Evolutionary conservation across 441 rosid genomes (phyloP).

Genomic region (Brassica balearica): DNA sequence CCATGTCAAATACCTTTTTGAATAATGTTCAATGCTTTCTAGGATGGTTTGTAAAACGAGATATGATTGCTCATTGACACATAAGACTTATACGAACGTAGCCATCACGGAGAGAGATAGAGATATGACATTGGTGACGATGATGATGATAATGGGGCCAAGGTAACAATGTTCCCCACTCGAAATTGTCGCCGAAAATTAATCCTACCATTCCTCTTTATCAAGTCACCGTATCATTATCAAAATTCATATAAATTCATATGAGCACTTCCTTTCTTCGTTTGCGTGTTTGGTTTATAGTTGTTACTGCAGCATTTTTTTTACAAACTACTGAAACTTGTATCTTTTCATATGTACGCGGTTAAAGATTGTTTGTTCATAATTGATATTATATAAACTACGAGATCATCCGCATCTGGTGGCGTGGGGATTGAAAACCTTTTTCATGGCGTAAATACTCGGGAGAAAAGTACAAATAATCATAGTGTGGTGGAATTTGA

Average conservation of each 20-base stretch:
- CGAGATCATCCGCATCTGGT: not conserved
- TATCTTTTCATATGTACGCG: not conserved
- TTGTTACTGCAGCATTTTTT: not conserved
- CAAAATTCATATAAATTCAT: not conserved
- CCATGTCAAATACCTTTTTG: constrained; percentile 17
- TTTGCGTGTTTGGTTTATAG: constrained; percentile 1
- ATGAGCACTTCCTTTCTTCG: constrained; percentile 13
- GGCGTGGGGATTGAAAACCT: not conserved
- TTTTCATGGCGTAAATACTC: too few relatives aligned
- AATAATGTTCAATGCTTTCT: constrained; percentile 5
- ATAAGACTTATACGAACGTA: constrained; percentile 31
- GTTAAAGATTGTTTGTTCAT: not conserved
- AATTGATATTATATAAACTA: too few relatives aligned
- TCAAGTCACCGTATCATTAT: not conserved
- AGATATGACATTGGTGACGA: not conserved
- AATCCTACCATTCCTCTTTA: constrained; percentile 24
- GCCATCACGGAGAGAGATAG: constrained; percentile 29
- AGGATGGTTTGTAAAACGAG: constrained; percentile 30
- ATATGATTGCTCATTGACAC: constrained; percentile 36
- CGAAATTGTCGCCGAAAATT: constrained; percentile 37
- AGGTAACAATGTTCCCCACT: constrained; percentile 39
- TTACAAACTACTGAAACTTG: not conserved
- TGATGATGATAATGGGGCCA: constrained; percentile 35
- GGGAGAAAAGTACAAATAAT: too few relatives aligned
- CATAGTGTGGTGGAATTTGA: too few relatives aligned